These are phyloP conservation scores for Phytophthora tentaculata DNA, from an alignment of 352 stramenopile species.

Conservation along the genomic window DNA sequence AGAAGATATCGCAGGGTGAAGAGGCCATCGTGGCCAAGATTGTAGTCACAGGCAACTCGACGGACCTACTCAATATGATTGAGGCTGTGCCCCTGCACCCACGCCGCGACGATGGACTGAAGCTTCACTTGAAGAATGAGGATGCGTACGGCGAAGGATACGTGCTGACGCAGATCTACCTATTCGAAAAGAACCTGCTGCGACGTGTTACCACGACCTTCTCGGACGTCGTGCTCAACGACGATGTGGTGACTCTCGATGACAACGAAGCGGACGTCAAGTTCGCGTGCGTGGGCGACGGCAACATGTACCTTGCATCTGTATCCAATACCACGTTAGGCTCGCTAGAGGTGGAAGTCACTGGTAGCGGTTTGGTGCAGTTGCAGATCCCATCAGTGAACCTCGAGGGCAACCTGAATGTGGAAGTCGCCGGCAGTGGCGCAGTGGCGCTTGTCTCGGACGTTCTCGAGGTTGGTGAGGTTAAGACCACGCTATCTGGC, in stretches of 20 bases:
- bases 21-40: conserved; percentile 55
- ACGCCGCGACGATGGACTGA: conserved; percentile 49
- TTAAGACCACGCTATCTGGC: conserved; percentile 43
- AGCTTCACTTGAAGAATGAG: conserved; percentile 62
- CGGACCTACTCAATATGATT: conserved; percentile 54
- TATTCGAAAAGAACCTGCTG: conserved; percentile 56
- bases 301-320: conserved; percentile 51
- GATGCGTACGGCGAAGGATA: conserved; percentile 53
- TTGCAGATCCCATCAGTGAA: conserved; percentile 36
- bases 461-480: conserved; percentile 25
- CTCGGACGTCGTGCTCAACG: conserved; percentile 50
- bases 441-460: conserved; percentile 41
- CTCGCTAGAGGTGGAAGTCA: conserved; percentile 46
- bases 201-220: conserved; percentile 44
- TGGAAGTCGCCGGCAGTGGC: conserved; percentile 52
- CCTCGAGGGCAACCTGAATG: conserved; percentile 34
- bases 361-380: conserved; percentile 40
- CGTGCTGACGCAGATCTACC: conserved; percentile 60
- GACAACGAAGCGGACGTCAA: conserved; percentile 48
- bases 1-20: conserved; percentile 21
- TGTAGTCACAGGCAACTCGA: conserved; percentile 63
- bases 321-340: conserved; percentile 31
- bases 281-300: conserved; percentile 44
- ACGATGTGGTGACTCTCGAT: conserved; percentile 49
- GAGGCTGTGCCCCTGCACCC: conserved; percentile 50